phyloP scores from a whole-genome alignment of 2,329 filamentous ascomycete genomes.

The Atkinsonella hypoxylon region DNA sequence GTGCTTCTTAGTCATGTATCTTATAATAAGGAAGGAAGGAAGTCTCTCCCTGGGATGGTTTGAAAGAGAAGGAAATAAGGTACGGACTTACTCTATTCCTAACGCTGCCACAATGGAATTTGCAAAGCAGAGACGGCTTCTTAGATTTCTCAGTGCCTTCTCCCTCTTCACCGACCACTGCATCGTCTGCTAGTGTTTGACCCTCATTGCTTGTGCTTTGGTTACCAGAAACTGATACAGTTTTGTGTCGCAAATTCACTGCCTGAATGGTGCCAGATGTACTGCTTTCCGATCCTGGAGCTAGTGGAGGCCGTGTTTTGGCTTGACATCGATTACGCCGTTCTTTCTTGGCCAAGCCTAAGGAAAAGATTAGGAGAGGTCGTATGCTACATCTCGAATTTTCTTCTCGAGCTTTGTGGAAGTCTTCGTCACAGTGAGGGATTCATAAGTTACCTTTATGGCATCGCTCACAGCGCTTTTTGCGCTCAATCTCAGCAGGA shows the following conservation, averaged over 20 bases:
- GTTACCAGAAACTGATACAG: not conserved
- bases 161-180: not conserved
- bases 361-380: not conserved
- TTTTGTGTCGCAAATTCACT: not conserved
- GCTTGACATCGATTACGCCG: not conserved
- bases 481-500: constrained; percentile 16
- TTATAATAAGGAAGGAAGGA: not conserved
- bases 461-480: constrained; percentile 19
- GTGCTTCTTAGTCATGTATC: not conserved
- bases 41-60: too few species aligned
- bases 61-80: not conserved
- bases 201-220: not conserved
- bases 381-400: not conserved
- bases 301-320: not conserved
- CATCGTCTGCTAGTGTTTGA: not conserved
- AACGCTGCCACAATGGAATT: constrained; percentile 18
- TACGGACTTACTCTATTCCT: constrained; percentile 12
- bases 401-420: not conserved
- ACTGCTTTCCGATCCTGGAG: not conserved
- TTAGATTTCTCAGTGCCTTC: not conserved
- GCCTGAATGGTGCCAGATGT: not conserved
- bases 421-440: not conserved
- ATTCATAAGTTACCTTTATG: constrained; percentile 11
- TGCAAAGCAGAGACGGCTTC: constrained; percentile 11
- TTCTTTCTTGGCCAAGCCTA: constrained; percentile 1